Evolutionary conservation across 2,329 filamentous ascomycete genomes (phyloP), one percentile per base, ranked within the genome.

Genomic region (Diplodia intermedia): DNA sequence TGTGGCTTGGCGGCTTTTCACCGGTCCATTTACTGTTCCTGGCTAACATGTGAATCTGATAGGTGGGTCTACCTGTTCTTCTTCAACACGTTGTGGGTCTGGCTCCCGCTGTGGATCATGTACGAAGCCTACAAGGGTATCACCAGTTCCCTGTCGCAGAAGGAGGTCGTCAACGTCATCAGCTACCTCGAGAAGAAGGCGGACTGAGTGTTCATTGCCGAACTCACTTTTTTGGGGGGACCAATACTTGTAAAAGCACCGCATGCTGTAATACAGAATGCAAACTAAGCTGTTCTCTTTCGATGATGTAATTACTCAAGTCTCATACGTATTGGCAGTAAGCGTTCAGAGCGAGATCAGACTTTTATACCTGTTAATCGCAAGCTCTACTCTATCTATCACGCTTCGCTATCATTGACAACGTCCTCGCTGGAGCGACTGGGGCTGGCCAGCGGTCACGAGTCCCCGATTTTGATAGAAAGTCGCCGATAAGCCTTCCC

Each of bases 61-160:
- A 81, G 79, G 23, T 89, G 87, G 86, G 77, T 90, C 12, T 90
- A 90, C 72, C 76, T 90, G 70, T 77, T 85, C 69, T 89, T 89
- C 76, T 90, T 90, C 79, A 90, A 90, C 73, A 85, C 81, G 20
- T 77, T 90, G 3, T 89, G 87, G 87, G 87, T 89, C 18, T 82
- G 83, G 70, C 81, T 88, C 69, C 86, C 87, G 1, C 69, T 84
- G 23, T 89, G 86, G 85, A 83, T 88, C 50, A 72, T 88, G 67
- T 84, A 78, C 71, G 84, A 86, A 74, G 82, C 82, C 1, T 84
- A 83, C 65, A 76, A 77, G 53, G 82, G 84, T 69, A 75, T 85
- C 56, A 79, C 43, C 60, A 71, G 66, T 56, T 56, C 66, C 29
- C 26, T 68, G 47, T 61, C 55, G 9, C 66, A 68, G 55, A 53